These are phyloP conservation scores for Parastagonospora nodorum DNA, from an alignment of 2,329 filamentous ascomycete species.

Conservation along the genomic window DNA sequence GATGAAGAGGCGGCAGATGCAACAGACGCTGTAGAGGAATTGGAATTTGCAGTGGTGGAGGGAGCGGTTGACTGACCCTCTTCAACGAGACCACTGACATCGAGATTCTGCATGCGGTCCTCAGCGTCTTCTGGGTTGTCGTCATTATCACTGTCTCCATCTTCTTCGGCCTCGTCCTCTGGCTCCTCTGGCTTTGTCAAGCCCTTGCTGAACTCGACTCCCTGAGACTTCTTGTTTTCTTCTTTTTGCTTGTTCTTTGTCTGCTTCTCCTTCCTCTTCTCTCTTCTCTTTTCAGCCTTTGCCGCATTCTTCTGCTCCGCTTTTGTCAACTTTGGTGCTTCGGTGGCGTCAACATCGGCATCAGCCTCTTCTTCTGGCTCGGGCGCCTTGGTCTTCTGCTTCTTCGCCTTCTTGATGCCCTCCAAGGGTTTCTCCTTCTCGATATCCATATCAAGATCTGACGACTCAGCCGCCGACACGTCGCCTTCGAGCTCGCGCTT, in stretches of 20 bases:
- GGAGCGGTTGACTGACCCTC: constrained; percentile 42
- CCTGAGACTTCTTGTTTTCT: constrained; percentile 33
- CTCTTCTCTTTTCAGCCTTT: constrained; percentile 52
- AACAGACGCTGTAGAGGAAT: constrained; percentile 48
- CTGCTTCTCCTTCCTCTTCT: constrained; percentile 53
- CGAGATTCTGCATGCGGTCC: constrained; percentile 40
- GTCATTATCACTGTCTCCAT: constrained; percentile 26
- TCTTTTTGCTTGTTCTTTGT: constrained; percentile 47
- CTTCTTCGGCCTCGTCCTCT: constrained; percentile 32
- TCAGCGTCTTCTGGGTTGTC: constrained; percentile 33
- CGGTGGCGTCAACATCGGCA: constrained; percentile 46
- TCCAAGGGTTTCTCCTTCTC: constrained; percentile 47
- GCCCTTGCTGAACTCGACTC: constrained; percentile 35
- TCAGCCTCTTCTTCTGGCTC: constrained; percentile 22
- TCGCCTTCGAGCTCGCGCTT: constrained; percentile 70
- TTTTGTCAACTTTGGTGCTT: constrained; percentile 46
- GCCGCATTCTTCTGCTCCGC: constrained; percentile 46
- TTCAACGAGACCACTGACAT: constrained; percentile 45
- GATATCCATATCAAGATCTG: constrained; percentile 42
- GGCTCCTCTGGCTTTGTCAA: constrained; percentile 26
- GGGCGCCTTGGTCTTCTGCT: constrained; percentile 47
- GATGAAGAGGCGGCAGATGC: constrained; percentile 53
- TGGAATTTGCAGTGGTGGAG: constrained; percentile 39
- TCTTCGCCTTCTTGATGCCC: constrained; percentile 49
- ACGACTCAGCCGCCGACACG: constrained; percentile 32